These are phyloP conservation scores for Strigomonas oncopelti DNA, from an alignment of 208 protist species.

Conservation along the genomic window DNA sequence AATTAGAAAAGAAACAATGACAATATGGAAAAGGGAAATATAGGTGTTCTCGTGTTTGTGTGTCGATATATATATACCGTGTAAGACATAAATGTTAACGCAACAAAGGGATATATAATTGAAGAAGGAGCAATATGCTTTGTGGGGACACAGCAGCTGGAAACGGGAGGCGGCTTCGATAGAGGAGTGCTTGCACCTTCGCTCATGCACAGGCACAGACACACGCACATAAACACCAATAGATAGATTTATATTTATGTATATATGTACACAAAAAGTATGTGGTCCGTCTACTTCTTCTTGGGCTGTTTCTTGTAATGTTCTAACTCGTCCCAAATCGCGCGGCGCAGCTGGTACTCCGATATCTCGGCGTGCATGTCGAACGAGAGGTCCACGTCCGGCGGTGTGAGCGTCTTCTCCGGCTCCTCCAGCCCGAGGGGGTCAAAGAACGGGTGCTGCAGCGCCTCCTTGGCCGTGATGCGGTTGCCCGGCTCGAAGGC, in stretches of 20 bases:
- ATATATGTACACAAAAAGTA: background rate
- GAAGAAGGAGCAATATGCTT: too few relatives aligned
- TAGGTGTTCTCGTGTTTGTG: too few relatives aligned
- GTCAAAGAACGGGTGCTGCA: slow-evolving; percentile 86
- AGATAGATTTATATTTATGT: background rate
- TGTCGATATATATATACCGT: too few relatives aligned
- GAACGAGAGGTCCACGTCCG: slow-evolving; percentile 62
- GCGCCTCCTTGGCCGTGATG: slow-evolving; percentile 77
- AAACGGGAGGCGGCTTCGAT: too few relatives aligned
- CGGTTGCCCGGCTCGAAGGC: slow-evolving; percentile 87
- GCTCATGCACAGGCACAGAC: too few relatives aligned
- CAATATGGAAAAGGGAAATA: too few relatives aligned
- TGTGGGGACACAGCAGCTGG: too few relatives aligned
- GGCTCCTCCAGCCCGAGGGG: slow-evolving; percentile 44
- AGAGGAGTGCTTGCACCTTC: too few relatives aligned
- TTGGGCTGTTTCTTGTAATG: slow-evolving; percentile 46
- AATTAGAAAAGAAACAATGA: too few relatives aligned
- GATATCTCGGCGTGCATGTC: slow-evolving; percentile 86
- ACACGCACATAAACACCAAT: too few relatives aligned
- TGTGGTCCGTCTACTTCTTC: slow-evolving; percentile 23
- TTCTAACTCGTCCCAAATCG: slow-evolving; percentile 75
- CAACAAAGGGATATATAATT: too few relatives aligned
- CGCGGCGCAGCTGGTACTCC: slow-evolving; percentile 75
- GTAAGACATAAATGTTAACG: too few relatives aligned
- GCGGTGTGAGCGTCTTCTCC: slow-evolving; percentile 29